Percentiles rank a stretch among this genome's conserved stretches.
phyloP scores from a whole-genome alignment of 768 basidiomycete genomes.

The Floccularia luteovirens region DNA sequence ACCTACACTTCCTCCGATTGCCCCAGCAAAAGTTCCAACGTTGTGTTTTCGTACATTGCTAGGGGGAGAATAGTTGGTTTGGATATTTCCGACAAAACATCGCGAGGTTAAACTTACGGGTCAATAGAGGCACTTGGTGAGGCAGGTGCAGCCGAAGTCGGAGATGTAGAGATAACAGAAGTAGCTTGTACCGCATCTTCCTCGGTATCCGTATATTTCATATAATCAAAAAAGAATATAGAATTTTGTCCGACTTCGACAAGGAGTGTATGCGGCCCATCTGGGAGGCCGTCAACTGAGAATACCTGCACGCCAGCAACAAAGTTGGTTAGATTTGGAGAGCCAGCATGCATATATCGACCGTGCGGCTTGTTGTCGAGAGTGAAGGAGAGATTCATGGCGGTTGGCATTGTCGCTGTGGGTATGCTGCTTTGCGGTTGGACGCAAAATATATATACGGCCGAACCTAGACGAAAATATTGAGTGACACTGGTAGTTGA shows the following conservation, averaged over 20 bases:
- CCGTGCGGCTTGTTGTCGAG: conserved; percentile 27
- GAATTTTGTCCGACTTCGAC: conserved; percentile 36
- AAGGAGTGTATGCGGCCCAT: conserved; percentile 32
- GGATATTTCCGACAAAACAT: conserved; percentile 3
- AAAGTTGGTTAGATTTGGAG: conserved; percentile 18
- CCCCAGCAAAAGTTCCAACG: conserved; percentile 44
- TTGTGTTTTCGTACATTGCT: conserved; percentile 21
- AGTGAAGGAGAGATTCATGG: conserved; percentile 35
- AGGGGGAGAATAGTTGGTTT: conserved; percentile 1
- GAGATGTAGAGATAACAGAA: no score
- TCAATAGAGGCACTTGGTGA: conserved; percentile 15
- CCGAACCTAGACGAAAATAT: conserved; percentile 28
- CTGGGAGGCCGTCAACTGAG: conserved; percentile 21
- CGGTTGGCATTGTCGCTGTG: conserved; percentile 21
- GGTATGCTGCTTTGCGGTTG: conserved; percentile 19
- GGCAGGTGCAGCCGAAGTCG: conserved; percentile 13
- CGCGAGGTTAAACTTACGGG: conserved; percentile 27
- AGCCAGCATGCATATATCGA: conserved; percentile 20
- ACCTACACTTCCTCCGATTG: conserved; percentile 43
- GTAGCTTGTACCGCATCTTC: background rate
- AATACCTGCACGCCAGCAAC: conserved; percentile 28
- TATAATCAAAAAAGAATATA: conserved; percentile 40
- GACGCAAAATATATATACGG: conserved; percentile 38
- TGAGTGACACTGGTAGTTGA: conserved; percentile 1
- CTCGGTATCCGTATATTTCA: background rate